Evolutionary conservation across 306 rosid genomes (phyloP).

Genomic region (Parietaria judaica): DNA sequence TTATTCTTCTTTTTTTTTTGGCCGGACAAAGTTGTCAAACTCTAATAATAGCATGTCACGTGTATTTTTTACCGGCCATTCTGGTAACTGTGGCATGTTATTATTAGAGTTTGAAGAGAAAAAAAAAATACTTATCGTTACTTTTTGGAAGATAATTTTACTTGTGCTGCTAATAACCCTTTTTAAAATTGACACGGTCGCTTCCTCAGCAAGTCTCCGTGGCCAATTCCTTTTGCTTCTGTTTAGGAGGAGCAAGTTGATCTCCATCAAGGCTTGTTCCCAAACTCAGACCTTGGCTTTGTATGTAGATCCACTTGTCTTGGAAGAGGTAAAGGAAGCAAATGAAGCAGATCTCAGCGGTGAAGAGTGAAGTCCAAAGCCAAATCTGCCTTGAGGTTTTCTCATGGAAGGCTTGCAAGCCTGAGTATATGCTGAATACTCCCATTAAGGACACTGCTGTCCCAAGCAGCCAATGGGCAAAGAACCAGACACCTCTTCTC

Average conservation of each 20-base stretch:
- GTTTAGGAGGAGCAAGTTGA: conserved; percentile 23
- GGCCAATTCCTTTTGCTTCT: conserved; percentile 33
- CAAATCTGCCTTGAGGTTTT: conserved; percentile 56
- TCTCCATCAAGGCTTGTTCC: conserved; percentile 18
- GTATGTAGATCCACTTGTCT: conserved; percentile 72
- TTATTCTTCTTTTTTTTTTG: too few relatives aligned
- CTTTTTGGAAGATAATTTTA: neutral
- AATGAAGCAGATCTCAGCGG: conserved; percentile 44
- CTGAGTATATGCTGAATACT: conserved; percentile 56
- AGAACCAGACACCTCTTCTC: conserved; percentile 69
- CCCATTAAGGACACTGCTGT: conserved; percentile 55
- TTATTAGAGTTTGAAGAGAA: neutral
- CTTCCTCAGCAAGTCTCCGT: conserved; percentile 41
- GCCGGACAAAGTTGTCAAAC: too few relatives aligned
- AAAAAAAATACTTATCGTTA: neutral
- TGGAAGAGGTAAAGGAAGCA: conserved; percentile 75
- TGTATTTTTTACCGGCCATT: too few relatives aligned
- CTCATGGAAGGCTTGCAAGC: conserved; percentile 61
- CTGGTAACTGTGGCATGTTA: too few relatives aligned
- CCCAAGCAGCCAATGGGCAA: conserved; percentile 71
- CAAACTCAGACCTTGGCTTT: conserved; percentile 49
- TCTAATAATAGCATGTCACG: too few relatives aligned
- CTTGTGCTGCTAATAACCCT: too few relatives aligned
- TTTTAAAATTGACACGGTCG: conserved; percentile 3
- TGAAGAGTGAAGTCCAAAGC: conserved; percentile 61